These are phyloP conservation scores for Lipomyces sp. DNA, from an alignment of 805 yeast species.

Conservation along the genomic window DNA sequence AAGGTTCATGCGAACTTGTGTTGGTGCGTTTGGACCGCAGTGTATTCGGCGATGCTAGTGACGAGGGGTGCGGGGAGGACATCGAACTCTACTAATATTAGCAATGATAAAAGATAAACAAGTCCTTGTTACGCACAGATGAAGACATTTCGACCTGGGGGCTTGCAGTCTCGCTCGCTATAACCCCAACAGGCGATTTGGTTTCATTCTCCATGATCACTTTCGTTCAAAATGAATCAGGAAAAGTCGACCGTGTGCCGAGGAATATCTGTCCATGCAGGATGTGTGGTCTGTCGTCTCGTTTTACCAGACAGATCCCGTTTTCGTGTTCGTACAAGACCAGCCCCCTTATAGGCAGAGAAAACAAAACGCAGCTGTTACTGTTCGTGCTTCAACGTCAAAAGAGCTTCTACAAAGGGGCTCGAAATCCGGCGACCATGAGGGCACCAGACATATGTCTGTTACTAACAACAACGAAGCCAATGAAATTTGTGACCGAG, in stretches of 20 bases:
- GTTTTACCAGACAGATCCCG: neutral
- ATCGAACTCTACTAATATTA: neutral
- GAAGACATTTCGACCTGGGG: neutral
- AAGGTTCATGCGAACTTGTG: slow-evolving; percentile 12
- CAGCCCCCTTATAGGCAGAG: neutral
- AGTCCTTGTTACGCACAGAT: neutral
- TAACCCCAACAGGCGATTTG: neutral
- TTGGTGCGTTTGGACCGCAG: slow-evolving; percentile 17
- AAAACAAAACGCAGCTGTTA: neutral
- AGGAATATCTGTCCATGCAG: neutral
- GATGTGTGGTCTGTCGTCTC: neutral
- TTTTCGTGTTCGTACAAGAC: neutral
- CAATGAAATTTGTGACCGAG: neutral
- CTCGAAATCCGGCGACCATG: neutral
- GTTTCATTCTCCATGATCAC: slow-evolving; percentile 1
- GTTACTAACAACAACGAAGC: neutral
- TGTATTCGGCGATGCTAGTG: neutral
- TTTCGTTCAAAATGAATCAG: neutral
- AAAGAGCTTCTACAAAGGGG: neutral
- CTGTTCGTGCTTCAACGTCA: neutral
- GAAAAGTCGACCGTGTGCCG: neutral
- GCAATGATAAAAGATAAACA: neutral
- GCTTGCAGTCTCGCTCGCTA: neutral
- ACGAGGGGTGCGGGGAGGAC: neutral
- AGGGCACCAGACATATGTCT: neutral